Evolutionary conservation across 345 rosid species (phyloP), one percentile per base, ranked within the genome.

Genomic region (Linum trigynum): DNA sequence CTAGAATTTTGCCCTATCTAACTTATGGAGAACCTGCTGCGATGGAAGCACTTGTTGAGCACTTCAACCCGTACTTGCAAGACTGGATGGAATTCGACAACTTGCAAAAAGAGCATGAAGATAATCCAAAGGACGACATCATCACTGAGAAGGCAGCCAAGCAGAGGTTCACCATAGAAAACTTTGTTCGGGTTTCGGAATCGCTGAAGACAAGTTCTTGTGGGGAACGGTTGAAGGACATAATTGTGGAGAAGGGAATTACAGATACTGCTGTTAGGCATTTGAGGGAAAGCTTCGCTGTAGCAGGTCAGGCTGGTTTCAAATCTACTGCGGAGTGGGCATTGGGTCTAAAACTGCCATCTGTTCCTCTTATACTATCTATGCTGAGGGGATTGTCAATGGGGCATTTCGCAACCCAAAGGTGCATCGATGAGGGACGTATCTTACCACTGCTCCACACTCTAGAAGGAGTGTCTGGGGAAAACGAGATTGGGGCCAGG

Each of bases 11-110:
- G 79, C 99, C 99, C 3, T 90, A 88, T 76, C 79, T 94, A 75
- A 94, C 99, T 63, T 94, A 94, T 74, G 99, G 99, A 77, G 97
- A 94, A 81, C 88, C 99, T 71, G 96, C 92, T 71, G 99, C 99
- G 2, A 94, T 90, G 97, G 96, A 88, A 79, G 95, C 92, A 45
- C 92, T 94, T 35, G 82, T 90, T 77, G 88, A 88, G 76, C 96
- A 94, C 76, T 94, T 94, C 72, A 79, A 76, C 64, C 91, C 92
- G 35, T 88, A 79, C 80, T 81, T 94, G 86, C 89, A 80, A 79
- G 80, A 94, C 77, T 94, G 99, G 99, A 61, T 73, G 61, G 97
- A 84, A 60, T 94, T 88, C 72, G 86, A 94, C 76, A 76, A 55
- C 60, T 73, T 94, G 81, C 91, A 90, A 85, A 79, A 77, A 71